Conservation (phyloP, 2,329 filamentous ascomycete genomes). For the Fusarium liriodendri region DNA sequence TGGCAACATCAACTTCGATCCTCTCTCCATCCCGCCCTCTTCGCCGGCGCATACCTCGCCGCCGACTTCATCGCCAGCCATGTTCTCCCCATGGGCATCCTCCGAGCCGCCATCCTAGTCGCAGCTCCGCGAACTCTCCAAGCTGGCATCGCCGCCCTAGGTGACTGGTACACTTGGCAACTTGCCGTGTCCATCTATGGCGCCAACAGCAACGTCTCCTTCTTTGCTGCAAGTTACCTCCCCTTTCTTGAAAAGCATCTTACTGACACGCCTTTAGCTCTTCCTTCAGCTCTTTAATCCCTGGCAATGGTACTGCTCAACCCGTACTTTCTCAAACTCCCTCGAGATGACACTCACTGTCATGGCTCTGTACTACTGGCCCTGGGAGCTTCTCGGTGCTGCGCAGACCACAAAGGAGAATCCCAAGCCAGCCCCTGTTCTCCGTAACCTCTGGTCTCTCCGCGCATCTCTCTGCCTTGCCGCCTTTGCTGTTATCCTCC, state of each 20-base stretch:
- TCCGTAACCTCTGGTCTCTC: constrained; percentile 46
- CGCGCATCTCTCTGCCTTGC: constrained; percentile 78
- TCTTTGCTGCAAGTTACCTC: constrained; percentile 72
- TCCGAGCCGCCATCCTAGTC: constrained; percentile 75
- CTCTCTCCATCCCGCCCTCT: constrained; percentile 89
- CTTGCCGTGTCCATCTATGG: constrained; percentile 82
- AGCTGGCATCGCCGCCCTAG: constrained; percentile 78
- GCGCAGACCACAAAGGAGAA: constrained; percentile 54
- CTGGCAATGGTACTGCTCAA: constrained; percentile 98
- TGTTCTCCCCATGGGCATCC: constrained; percentile 64
- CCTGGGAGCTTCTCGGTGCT: constrained; percentile 76
- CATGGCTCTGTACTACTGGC: constrained; percentile 84
- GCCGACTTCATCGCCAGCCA: constrained; percentile 65
- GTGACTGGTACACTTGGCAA: constrained; percentile 90
- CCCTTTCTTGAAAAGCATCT: background rate
- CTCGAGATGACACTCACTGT: constrained; percentile 90
- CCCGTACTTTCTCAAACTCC: constrained; percentile 93
- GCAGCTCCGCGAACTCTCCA: constrained; percentile 81
- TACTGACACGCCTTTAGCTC: constrained; percentile 38
- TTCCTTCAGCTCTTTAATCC: constrained; percentile 58
- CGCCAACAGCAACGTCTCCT: constrained; percentile 68
- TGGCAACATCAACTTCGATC: constrained; percentile 90
- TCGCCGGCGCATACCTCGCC: constrained; percentile 78
- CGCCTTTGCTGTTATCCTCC: constrained; percentile 83
- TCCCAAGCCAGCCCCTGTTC: constrained; percentile 45